These are phyloP conservation scores for Lippia alba DNA, from an alignment of 305 asterid species.

Conservation along the genomic window DNA sequence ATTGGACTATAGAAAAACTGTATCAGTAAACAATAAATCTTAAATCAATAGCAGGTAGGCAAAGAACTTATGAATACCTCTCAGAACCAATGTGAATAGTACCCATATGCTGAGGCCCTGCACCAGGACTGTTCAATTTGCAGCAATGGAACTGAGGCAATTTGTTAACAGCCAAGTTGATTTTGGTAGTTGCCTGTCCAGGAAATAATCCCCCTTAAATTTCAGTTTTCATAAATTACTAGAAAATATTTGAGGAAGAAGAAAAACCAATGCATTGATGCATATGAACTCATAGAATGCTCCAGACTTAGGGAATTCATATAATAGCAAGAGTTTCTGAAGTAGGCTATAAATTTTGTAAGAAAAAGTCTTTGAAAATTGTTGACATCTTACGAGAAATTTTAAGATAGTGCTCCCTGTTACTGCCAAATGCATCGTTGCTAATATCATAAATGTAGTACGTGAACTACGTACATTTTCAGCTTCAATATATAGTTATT, in stretches of 20 bases:
- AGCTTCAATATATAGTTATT: neutral
- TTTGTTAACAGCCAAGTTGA: constrained; percentile 82
- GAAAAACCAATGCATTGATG: constrained; percentile 4
- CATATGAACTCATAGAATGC: constrained; percentile 1
- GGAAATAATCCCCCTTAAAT: constrained; percentile 24
- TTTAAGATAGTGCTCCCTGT: neutral
- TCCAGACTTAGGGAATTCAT: neutral
- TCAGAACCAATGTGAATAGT: constrained; percentile 93
- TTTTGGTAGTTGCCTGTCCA: constrained; percentile 90
- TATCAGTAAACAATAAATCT: neutral
- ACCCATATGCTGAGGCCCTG: constrained; percentile 95
- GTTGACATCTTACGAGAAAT: neutral
- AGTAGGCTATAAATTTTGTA: no score
- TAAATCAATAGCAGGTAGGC: constrained; percentile 11
- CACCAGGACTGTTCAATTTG: constrained; percentile 59
- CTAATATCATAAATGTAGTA: constrained; percentile 1
- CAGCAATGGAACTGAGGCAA: constrained; percentile 83
- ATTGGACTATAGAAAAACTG: constrained; percentile 19
- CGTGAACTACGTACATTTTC: constrained; percentile 5
- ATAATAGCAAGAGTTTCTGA: neutral
- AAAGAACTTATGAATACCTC: constrained; percentile 53
- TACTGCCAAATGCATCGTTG: constrained; percentile 8
- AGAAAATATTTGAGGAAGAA: constrained; percentile 10
- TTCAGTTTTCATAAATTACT: constrained; percentile 27
- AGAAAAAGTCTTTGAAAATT: neutral